Percentiles rank a stretch among this genome's conserved stretches.
Evolutionary conservation across 768 basidiomycete species (phyloP).

Genomic region (Boletus rubescentipes): DNA sequence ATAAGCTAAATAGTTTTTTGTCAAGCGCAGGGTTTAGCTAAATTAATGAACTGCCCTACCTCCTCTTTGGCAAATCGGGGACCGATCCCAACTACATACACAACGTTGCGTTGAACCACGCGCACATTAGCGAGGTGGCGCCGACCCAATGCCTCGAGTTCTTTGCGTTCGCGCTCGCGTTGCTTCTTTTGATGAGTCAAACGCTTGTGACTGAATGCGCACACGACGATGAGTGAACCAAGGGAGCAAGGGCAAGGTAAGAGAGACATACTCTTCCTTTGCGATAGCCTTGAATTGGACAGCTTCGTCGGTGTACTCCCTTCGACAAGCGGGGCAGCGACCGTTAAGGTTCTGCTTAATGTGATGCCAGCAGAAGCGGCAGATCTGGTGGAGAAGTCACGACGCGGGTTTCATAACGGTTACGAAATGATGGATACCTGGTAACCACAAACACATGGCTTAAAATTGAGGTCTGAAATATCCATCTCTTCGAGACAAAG

Average conservation of each 20-base stretch:
- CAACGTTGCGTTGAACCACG: conserved; percentile 94
- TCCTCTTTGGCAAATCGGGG: conserved; percentile 95
- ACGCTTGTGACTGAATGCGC: conserved; percentile 75
- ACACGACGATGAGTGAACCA: conserved; percentile 17
- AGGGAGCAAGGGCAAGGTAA: neutral
- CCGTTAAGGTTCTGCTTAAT: conserved; percentile 95
- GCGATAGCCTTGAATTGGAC: conserved; percentile 95
- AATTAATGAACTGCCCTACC: conserved; percentile 46
- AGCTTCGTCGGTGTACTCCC: conserved; percentile 88
- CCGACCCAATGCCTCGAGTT: conserved; percentile 82
- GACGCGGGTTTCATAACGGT: conserved; percentile 16
- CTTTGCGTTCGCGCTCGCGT: conserved; percentile 92
- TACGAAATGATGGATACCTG: conserved; percentile 55
- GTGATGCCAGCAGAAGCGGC: conserved; percentile 99
- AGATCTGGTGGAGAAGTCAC: conserved; percentile 63
- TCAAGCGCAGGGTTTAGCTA: neutral
- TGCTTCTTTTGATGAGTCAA: conserved; percentile 94
- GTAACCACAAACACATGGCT: conserved; percentile 98
- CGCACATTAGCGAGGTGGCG: conserved; percentile 89
- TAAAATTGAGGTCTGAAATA: conserved; percentile 98
- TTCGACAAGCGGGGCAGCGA: conserved; percentile 93
- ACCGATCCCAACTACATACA: conserved; percentile 95
- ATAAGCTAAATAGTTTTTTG: conserved; percentile 58
- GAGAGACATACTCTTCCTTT: conserved; percentile 83
- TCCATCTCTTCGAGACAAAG: conserved; percentile 99